Percentiles rank a stretch among this genome's conserved stretches.
phyloP scores from a whole-genome alignment of 768 basidiomycete genomes.

The Cystobasidium onofrii region DNA sequence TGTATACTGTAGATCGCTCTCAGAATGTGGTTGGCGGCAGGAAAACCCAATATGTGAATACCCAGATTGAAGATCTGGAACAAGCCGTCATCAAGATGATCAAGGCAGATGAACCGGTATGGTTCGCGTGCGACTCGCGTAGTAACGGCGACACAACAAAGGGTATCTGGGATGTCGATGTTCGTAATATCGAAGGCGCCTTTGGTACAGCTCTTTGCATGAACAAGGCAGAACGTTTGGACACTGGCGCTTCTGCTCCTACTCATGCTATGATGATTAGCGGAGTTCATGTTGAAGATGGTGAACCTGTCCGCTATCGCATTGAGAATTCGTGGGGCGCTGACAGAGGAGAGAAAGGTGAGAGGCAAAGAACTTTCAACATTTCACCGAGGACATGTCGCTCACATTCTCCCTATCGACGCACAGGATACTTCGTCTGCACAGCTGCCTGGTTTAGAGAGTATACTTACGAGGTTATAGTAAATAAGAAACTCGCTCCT shows the following conservation, averaged over 20 bases:
- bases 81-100: slow-evolving; percentile 58
- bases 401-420: slow-evolving; percentile 47
- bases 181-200: slow-evolving; percentile 53
- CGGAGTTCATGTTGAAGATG: slow-evolving; percentile 78
- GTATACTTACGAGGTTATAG: slow-evolving; percentile 87
- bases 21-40: slow-evolving; percentile 86
- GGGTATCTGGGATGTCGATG: slow-evolving; percentile 63
- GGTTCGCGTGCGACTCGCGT: slow-evolving; percentile 89
- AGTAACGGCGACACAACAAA: slow-evolving; percentile 61
- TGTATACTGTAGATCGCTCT: slow-evolving; percentile 85
- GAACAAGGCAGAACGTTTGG: slow-evolving; percentile 74
- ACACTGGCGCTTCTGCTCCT: slow-evolving; percentile 60
- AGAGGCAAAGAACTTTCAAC: not conserved
- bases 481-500: slow-evolving; percentile 23
- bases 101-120: slow-evolving; percentile 37
- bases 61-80: slow-evolving; percentile 18
- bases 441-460: slow-evolving; percentile 68
- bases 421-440: slow-evolving; percentile 19
- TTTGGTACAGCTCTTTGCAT: slow-evolving; percentile 72
- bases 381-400: slow-evolving; percentile 42
- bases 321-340: slow-evolving; percentile 98
- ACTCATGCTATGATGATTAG: slow-evolving; percentile 83
- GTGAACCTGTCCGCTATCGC: slow-evolving; percentile 76
- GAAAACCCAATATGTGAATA: slow-evolving; percentile 55
- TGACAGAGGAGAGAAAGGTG: slow-evolving; percentile 30